phyloP scores from a whole-genome alignment of 2,329 filamentous ascomycete species.

The Diaporthe eres region DNA sequence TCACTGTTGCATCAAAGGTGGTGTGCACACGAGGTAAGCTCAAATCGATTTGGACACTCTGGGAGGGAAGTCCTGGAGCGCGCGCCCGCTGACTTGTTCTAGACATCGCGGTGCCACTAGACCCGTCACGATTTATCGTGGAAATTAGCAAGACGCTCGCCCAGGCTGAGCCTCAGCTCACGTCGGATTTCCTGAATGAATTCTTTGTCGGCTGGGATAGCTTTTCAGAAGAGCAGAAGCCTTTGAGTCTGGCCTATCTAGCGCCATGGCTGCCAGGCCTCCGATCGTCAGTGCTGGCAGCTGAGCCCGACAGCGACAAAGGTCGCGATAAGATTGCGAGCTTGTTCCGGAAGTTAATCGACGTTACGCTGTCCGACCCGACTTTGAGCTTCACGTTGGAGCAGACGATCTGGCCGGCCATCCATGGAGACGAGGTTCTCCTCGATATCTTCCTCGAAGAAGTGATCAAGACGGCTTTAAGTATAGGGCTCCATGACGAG shows the following conservation, averaged over 20 bases:
- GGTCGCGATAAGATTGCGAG: slow-evolving; percentile 74
- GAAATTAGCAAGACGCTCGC: slow-evolving; percentile 76
- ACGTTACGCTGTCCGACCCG: slow-evolving; percentile 73
- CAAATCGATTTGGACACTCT: slow-evolving; percentile 1
- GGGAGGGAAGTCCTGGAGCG: slow-evolving; percentile 32
- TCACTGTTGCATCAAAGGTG: slow-evolving; percentile 72
- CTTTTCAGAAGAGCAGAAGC: slow-evolving; percentile 76
- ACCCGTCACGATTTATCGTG: slow-evolving; percentile 75
- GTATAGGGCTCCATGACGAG: slow-evolving; percentile 70
- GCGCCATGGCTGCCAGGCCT: slow-evolving; percentile 77
- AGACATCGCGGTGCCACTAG: slow-evolving; percentile 75
- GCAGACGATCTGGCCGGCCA: slow-evolving; percentile 75
- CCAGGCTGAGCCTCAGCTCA: slow-evolving; percentile 75
- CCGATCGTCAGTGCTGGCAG: slow-evolving; percentile 70
- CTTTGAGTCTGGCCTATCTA: slow-evolving; percentile 78
- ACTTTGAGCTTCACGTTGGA: slow-evolving; percentile 73
- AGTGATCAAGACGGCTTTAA: slow-evolving; percentile 73
- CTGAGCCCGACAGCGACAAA: slow-evolving; percentile 75
- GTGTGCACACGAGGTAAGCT: slow-evolving; percentile 72
- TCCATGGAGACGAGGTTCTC: slow-evolving; percentile 75
- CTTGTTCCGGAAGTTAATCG: slow-evolving; percentile 76
- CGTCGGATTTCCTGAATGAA: slow-evolving; percentile 78
- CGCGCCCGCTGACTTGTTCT: slow-evolving; percentile 15
- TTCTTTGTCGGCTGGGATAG: slow-evolving; percentile 82
- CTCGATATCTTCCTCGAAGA: slow-evolving; percentile 78